Evolutionary conservation across 805 yeast species (phyloP), one percentile per base, ranked within the genome.

Genomic region (Kodamaea nitidulidarum): DNA sequence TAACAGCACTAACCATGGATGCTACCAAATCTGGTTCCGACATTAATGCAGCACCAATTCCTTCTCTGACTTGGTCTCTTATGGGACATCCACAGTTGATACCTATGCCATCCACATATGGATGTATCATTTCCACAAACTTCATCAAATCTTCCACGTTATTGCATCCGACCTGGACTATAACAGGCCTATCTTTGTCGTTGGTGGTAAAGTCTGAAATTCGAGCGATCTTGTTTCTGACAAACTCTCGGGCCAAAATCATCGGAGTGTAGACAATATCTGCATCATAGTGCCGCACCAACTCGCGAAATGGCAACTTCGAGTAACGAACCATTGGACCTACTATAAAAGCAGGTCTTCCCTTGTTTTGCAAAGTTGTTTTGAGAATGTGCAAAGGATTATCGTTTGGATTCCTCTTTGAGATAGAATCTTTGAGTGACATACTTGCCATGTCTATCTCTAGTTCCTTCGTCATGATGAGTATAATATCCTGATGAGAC

Each of bases 271-370:
- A 90, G 3, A 88, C 95, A 7, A 91, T 81, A 56, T 88, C 95
- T 32, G 81, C 78, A 39, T 75, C 70, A 57, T 80, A 86, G 27
- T 80, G 80, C 22, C 96, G 54, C 5, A 66, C 80, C 5, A 86
- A 66, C 43, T 86, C 85, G 38, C 98, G 71, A 55, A 93, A 91
- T 2, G 98, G 96, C 31, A 93, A 72, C 59, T 93, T 91, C 1
- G 96, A 87, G 67, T 93, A 93, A 37, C 98, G 69, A 1, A 93
- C 98, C 98, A 93, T 93, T 4, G 98, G 98, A 0, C 98, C 98
- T 3, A 71, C 73, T 10, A 68, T 53, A 36, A 54, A 60, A 1
- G 67, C 70, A 2, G 72, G 71, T 32, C 68, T 50, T 6, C 60
- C 58, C 9, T 61, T 47, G 9, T 42, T 42, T 7, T 36, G 28